Conservation (phyloP, 352 stramenopile species). For the Globisporangium cystogenes region DNA sequence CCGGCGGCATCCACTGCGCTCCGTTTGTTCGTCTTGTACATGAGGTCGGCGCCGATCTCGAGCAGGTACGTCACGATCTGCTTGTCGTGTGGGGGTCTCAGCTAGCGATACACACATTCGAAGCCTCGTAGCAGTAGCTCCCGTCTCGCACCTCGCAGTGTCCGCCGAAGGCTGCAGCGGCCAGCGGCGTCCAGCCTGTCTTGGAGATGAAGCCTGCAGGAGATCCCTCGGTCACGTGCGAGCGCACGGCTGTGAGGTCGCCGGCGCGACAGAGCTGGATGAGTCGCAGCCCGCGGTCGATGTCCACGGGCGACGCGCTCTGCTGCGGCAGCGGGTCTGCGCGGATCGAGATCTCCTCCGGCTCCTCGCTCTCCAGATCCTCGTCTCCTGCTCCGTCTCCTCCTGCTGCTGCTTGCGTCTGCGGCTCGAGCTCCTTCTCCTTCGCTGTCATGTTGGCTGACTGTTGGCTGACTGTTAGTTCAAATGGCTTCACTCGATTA, state of each 20-base stretch:
- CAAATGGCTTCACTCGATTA: too few species aligned
- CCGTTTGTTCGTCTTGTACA: slow-evolving; percentile 53
- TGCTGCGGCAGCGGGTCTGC: slow-evolving; percentile 54
- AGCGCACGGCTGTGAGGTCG: slow-evolving; percentile 26
- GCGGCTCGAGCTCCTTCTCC: not conserved
- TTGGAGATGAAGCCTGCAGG: slow-evolving; percentile 70
- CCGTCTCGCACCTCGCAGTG: slow-evolving; percentile 49
- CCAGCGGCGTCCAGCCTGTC: slow-evolving; percentile 66
- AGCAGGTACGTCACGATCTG: slow-evolving; percentile 61
- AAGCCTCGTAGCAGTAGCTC: too few species aligned
- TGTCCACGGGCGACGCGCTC: slow-evolving; percentile 38
- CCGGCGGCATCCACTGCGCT: slow-evolving; percentile 8
- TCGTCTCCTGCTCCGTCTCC: slow-evolving; percentile 15
- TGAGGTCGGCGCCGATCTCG: slow-evolving; percentile 58
- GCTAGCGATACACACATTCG: too few species aligned
- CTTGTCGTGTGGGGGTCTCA: not conserved
- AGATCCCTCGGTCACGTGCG: slow-evolving; percentile 37
- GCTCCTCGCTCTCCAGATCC: slow-evolving; percentile 12
- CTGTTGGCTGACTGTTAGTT: too few species aligned
- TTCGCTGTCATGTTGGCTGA: not conserved
- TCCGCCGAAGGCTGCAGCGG: slow-evolving; percentile 58
- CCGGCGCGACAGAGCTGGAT: slow-evolving; percentile 60
- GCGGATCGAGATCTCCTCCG: slow-evolving; percentile 48
- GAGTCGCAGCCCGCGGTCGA: slow-evolving; percentile 47
- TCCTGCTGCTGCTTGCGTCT: not conserved